These are phyloP conservation scores for Colletotrichum liriopes DNA, from an alignment of 2,329 filamentous ascomycete genomes.

Conservation along the genomic window DNA sequence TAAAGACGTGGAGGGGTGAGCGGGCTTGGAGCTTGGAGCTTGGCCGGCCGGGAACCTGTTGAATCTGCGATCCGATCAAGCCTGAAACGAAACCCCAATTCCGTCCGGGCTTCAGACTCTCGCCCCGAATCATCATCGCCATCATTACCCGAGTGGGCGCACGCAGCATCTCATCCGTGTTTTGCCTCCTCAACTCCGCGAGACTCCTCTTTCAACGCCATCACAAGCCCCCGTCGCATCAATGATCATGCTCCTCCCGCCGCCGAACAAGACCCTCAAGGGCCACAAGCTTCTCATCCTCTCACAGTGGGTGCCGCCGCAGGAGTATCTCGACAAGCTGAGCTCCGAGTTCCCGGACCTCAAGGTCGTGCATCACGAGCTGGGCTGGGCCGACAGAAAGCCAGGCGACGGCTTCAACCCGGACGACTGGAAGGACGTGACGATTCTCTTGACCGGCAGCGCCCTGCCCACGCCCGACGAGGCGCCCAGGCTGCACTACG, in stretches of 20 bases:
- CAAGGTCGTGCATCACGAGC: slow-evolving; percentile 53
- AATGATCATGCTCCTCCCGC: slow-evolving; percentile 40
- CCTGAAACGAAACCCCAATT: slow-evolving; percentile 20
- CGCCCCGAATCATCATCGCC: slow-evolving; percentile 1
- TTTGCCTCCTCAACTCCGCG: background rate
- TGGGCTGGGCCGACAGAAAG: slow-evolving; percentile 50
- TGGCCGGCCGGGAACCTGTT: background rate
- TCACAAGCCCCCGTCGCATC: background rate
- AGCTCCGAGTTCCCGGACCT: slow-evolving; percentile 60
- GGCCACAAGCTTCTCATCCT: slow-evolving; percentile 66
- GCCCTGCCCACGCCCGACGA: slow-evolving; percentile 59
- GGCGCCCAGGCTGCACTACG: slow-evolving; percentile 65
- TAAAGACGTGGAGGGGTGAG: slow-evolving; percentile 12
- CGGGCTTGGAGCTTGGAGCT: slow-evolving; percentile 2
- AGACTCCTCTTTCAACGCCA: background rate
- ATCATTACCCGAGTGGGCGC: background rate
- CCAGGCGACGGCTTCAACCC: slow-evolving; percentile 48
- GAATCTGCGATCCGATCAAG: slow-evolving; percentile 1
- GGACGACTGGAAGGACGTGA: slow-evolving; percentile 64
- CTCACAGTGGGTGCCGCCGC: slow-evolving; percentile 51
- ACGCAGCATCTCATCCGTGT: background rate
- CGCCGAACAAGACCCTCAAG: slow-evolving; percentile 42
- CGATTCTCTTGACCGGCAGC: slow-evolving; percentile 62
- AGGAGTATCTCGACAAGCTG: slow-evolving; percentile 55
- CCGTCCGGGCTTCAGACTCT: background rate